A percentile compares a stretch with the other conserved stretches of the same genome.
Conservation (phyloP, 2,329 filamentous ascomycete genomes). For the Talaromyces sp. region DNA sequence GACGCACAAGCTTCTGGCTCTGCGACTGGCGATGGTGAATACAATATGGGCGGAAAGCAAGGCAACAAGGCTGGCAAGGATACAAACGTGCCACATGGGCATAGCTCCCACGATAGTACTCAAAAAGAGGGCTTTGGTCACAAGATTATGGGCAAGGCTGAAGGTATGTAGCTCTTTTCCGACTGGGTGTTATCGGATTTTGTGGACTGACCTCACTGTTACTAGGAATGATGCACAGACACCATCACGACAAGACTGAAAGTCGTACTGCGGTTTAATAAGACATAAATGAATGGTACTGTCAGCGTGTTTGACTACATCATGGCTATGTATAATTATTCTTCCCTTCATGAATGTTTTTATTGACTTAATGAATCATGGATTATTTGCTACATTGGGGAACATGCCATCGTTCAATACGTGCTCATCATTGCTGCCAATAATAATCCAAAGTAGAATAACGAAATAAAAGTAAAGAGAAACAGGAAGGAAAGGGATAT, state of each 20-base stretch:
- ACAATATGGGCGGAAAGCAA: not conserved
- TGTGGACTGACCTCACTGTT: not conserved
- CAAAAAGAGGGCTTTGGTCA: slow-evolving; percentile 10
- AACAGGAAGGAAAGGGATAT: not conserved
- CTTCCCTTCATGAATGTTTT: not conserved
- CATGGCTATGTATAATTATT: not conserved
- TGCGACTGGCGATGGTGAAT: not conserved
- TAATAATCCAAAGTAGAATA: not conserved
- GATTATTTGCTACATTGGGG: not conserved
- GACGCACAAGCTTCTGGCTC: not conserved
- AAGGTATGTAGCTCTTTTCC: not conserved
- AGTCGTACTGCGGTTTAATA: slow-evolving; percentile 1
- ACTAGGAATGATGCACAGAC: slow-evolving; percentile 3
- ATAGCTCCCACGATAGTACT: not conserved
- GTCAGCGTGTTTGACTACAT: not conserved
- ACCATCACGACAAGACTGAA: not conserved
- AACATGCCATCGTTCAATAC: not conserved
- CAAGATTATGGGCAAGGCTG: slow-evolving; percentile 9
- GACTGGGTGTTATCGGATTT: too few species aligned
- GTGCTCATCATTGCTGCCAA: not conserved
- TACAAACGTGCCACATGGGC: not conserved
- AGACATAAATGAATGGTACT: not conserved
- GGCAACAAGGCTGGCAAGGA: not conserved
- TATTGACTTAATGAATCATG: not conserved
- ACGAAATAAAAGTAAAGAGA: too few species aligned